Base-by-base conservation (phyloP, 2,329 filamentous ascomycete genomes). In the Cladosporium sp. region DNA sequence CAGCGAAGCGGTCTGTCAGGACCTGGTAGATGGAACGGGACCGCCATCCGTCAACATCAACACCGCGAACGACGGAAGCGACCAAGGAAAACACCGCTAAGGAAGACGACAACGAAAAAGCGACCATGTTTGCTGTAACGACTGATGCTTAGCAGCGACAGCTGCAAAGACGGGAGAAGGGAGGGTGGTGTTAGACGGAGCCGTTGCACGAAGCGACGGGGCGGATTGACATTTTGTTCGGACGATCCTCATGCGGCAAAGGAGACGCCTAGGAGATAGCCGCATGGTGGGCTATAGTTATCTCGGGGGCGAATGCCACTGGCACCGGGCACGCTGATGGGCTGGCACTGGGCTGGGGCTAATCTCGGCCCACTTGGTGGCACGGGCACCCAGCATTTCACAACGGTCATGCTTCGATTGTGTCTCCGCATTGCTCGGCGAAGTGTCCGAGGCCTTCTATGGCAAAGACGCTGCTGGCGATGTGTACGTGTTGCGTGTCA, bases 1-100 rank as follows among this genome's bases (percentile, higher is more conserved):
- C 76, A 4, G 80, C 82, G 58, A 82, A 77, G 1, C 83, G 79
- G 64, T 84, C 82, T 2, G 82, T 83, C 62, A 85, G 69, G 36
- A 80, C 77, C 70, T 84, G 82, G 67, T 85, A 85, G 55, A 84
- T 83, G 20, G 68, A 71, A 51, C 68, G 62, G 17, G 64, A 66
- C 22, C 73, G 65, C 74, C 75, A 77, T 42, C 75, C 64, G 6
- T 66, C 66, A 17, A 60, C 54, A n/a, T 45, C 52, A 19, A 45
- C 52, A 28, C 28, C 52, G n/a, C 22, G 28, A 42, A 45, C 52
- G 34, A 20, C 40, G 9, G 52, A 55, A 47, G 52, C 20, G 15
- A 55, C 24, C 22, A 55, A 36, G 10, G 52, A 55, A 28, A 45
- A 22, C 12, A 55, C 17, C 39, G 52, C 52, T 19, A 55, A 32